These are phyloP conservation scores for Hygrocybe punicea DNA, from an alignment of 768 basidiomycete species.

Conservation along the genomic window DNA sequence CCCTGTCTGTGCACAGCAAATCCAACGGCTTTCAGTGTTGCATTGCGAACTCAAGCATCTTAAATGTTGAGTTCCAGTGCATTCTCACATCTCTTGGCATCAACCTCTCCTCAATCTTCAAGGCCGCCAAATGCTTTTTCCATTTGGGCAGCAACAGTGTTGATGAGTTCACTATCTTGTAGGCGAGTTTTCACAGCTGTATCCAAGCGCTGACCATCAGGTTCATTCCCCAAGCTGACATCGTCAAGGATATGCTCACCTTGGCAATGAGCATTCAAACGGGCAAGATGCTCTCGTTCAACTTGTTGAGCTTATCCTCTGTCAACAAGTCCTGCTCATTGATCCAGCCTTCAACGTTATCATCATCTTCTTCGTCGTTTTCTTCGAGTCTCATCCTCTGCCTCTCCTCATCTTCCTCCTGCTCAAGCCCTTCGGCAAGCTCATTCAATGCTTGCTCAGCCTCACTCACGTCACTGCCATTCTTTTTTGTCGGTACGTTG, in stretches of 20 bases:
- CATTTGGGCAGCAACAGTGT: slow-evolving; percentile 32
- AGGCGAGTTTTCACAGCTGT: slow-evolving; percentile 21
- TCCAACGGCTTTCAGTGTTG: slow-evolving; percentile 26
- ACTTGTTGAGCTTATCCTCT: not conserved
- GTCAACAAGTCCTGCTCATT: not conserved
- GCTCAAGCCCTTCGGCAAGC: not conserved
- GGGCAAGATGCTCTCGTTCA: not conserved
- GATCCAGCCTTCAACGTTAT: slow-evolving; percentile 2
- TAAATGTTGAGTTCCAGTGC: slow-evolving; percentile 33
- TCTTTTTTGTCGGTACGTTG: slow-evolving; percentile 22
- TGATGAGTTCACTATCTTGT: slow-evolving; percentile 26
- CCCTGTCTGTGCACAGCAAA: slow-evolving; percentile 13
- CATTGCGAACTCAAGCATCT: slow-evolving; percentile 32
- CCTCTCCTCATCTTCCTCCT: not conserved
- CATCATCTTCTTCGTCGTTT: slow-evolving; percentile 6
- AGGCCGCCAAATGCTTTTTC: slow-evolving; percentile 12
- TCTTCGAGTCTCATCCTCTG: not conserved
- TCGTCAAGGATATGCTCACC: slow-evolving; percentile 3
- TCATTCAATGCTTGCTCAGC: not conserved
- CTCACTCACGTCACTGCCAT: not conserved
- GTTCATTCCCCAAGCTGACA: not conserved
- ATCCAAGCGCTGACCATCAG: slow-evolving; percentile 1
- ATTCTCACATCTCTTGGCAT: slow-evolving; percentile 35
- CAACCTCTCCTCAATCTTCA: slow-evolving; percentile 6
- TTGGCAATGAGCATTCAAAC: slow-evolving; percentile 5